Percentiles rank a stretch among this genome's conserved stretches.
phyloP scores from a whole-genome alignment of 2,329 filamentous ascomycete genomes.

The Chrysosporium queenslandicum region DNA sequence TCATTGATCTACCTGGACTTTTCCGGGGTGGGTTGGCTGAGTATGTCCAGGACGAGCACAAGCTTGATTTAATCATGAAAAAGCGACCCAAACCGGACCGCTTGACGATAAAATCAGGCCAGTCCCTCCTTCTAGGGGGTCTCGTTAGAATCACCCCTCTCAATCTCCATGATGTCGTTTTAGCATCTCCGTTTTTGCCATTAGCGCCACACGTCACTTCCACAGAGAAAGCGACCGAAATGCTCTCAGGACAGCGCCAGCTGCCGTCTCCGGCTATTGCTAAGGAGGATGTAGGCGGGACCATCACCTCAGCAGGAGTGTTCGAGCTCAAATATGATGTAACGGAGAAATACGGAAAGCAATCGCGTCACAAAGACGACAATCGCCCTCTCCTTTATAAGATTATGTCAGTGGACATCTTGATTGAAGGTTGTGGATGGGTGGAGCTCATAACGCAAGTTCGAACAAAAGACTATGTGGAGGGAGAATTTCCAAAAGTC shows the following conservation, averaged over 20 bases:
- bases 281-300: conserved; percentile 46
- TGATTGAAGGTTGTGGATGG: conserved; percentile 91
- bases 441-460: conserved; percentile 79
- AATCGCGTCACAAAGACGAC: background rate
- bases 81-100: conserved; percentile 64
- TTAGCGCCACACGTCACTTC: conserved; percentile 65
- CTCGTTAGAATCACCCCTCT: conserved; percentile 77
- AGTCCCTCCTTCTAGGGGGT: conserved; percentile 75
- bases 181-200: conserved; percentile 81
- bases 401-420: conserved; percentile 68
- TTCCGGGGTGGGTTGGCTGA: conserved; percentile 61
- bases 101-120: conserved; percentile 58
- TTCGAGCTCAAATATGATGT: conserved; percentile 73
- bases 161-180: conserved; percentile 53
- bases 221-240: conserved; percentile 66
- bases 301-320: conserved; percentile 59
- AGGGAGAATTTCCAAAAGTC: conserved; percentile 53
- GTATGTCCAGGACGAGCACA: conserved; percentile 58
- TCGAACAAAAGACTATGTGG: conserved; percentile 42
- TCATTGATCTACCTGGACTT: conserved; percentile 86
- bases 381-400: conserved; percentile 21
- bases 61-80: conserved; percentile 65
- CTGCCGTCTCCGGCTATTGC: conserved; percentile 56
- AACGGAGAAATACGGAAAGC: conserved; percentile 66
- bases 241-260: conserved; percentile 55